Evolutionary conservation across 192 early-diverging fungal species (phyloP), one percentile per base, ranked within the genome.

Genomic region (Linnemannia elongata): DNA sequence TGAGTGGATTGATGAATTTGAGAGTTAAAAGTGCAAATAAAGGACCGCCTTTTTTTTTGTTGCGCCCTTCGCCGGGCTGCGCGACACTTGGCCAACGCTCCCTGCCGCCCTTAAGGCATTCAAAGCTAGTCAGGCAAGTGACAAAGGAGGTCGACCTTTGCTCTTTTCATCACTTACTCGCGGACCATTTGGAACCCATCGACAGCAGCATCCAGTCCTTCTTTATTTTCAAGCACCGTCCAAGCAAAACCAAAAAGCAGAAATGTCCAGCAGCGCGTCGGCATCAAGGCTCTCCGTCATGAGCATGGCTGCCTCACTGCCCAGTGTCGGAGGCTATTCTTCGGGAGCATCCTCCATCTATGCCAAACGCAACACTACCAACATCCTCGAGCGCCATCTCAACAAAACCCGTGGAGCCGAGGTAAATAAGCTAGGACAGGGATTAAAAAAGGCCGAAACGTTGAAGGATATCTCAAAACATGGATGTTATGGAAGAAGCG

Each of bases 381-480:
- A 86, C 57, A 94, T 97, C 69, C 83, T 97, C 12, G 97, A 98
- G 75, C 93, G 96, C 24, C 93, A 92, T 86, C 88, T 97, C 47
- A 93, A 91, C 70, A 95, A 94, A 88, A 94, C 94, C 9, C 93
- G 91, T 78, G 90, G 92, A 20, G 88, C 93, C 74, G 95, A 96
- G 89, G 96, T 97, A 82, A 71, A 38, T 30, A 44, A 2, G 10
- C 20, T 15, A 15, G 9, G 2, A 55, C 52, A n/a, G 35, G 22
- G 38, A 39, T 6, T 39, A 39, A 39, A 39, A 39, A 38, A 39
- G 39, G 38, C 39, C 45, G 35, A 55, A 44, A 3, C 1, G 8
- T 27, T 24, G n/a, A 60, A 60, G 6, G 24, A 12, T 0, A 3
- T n/a, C 27, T 15, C 44, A 6, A 24, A 42, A 30, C 17, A 49